Base-by-base conservation (phyloP, 2,329 filamentous ascomycete genomes). In the Zopfia rhizophila region DNA sequence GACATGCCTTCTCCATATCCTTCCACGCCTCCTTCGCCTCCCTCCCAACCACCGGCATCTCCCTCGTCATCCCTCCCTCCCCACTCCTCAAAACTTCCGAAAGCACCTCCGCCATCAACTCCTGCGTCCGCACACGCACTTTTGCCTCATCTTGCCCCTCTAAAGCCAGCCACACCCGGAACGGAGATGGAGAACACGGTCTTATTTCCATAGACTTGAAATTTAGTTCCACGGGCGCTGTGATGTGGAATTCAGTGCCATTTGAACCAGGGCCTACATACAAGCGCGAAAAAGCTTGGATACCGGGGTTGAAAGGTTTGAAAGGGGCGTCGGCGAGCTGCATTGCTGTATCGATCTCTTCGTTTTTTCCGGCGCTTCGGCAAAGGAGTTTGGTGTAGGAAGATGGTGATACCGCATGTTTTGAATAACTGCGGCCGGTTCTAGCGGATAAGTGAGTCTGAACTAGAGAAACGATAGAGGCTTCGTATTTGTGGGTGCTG, bases 51-150 rank as follows among this genome's bases (percentile, higher is more conserved):
- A 27, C 25, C 4, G 60, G 60, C 10, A 46, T 61, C 2, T 55
- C 63, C 24, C 63, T 60, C 22, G n/a, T n/a, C 24, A 27, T 60
- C 55, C 19, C 55, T 47, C 5, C 57, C 45, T 8, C 68, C 48
- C 6, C 57, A 50, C 39, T 65, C 59, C 2, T n/a, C n/a, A n/a
- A n/a, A n/a, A n/a, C n/a, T n/a, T n/a, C n/a, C n/a, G n/a, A n/a
- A n/a, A 70, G 51, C 3, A 68, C 64, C 3, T 51, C 64, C 58
- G 66, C 66, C 60, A 70, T 65, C 1, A 59, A 53, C 11, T 64
- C 66, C 13, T 66, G 66, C 2, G 66, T 54, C 10, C 55, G 43
- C 17, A 45, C 51, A 3, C 58, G 65, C 4, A 64, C 45, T 17
- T 56, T 64, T 1, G 59, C 56, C 2, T 45, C 27, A 13, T 51